Conservation (phyloP, 345 rosid genomes). For the Moricandia moricandioides region DNA sequence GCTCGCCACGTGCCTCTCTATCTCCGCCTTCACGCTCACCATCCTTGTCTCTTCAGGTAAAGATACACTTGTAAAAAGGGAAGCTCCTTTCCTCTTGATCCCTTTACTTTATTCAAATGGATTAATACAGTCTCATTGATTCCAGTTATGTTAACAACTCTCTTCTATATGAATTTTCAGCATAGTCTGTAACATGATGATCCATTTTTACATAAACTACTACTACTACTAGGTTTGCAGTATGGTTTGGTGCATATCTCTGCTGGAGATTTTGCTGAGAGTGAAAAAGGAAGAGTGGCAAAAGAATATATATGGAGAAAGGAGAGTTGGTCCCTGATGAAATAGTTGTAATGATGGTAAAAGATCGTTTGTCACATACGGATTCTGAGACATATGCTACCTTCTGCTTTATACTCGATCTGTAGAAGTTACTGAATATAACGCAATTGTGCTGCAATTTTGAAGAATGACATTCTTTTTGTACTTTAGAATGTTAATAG, state of each 20-base stretch:
- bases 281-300: conserved; percentile 78
- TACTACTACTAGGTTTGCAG: conserved; percentile 44
- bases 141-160: not conserved
- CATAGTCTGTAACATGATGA: not conserved
- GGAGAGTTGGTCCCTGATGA: conserved; percentile 75
- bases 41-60: too few species aligned
- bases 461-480: not conserved
- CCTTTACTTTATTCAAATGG: not conserved
- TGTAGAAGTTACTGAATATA: conserved; percentile 21
- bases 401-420: not conserved
- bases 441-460: not conserved
- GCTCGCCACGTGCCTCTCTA: not conserved
- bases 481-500: not conserved
- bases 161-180: too few species aligned
- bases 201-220: not conserved
- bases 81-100: not conserved
- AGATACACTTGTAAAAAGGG: too few species aligned
- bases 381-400: conserved; percentile 45
- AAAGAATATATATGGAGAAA: conserved; percentile 79
- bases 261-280: conserved; percentile 94
- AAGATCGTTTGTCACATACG: conserved; percentile 64
- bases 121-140: not conserved
- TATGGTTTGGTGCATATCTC: conserved; percentile 88
- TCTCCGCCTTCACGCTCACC: too few species aligned
- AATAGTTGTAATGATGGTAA: conserved; percentile 89